Evolutionary conservation across 805 yeast species (phyloP), one percentile per base, ranked within the genome.

Genomic region (Candida piceae): DNA sequence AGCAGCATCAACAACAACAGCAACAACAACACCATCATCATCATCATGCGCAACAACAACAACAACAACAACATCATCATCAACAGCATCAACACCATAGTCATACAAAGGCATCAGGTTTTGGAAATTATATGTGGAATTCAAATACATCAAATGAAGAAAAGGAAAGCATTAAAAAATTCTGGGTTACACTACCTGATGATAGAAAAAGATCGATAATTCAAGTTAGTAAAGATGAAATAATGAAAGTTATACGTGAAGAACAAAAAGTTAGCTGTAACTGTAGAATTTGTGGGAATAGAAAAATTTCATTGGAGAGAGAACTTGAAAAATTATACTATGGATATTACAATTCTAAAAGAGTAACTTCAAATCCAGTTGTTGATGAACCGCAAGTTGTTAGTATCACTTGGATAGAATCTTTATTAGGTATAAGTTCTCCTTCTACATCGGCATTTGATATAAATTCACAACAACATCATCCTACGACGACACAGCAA

Each of bases 241-340:
- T 88, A 1, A 67, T 84, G 60, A 73, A 72, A 33, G 69, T 77
- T 29, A 74, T 86, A 57, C 74, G 72, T 42, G 77, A 71, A 41
- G 78, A 77, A 51, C 80, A 76, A 51, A 67, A 69, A 44, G 62
- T 66, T 18, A 57, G 59, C 19, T 88, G 96, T 56, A 70, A 76
- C 40, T 89, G 96, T 55, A 64, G 78, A 4, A 77, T 77, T 15
- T 89, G 96, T 62, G 90, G 89, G 2, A 72, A 84, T 31, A 80
- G 83, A 47, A 77, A 80, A 50, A 60, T 66, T 34, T 76, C 85
- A 12, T 73, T 86, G 44, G 93, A 84, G 52, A 78, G 76, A 47
- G 95, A 85, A 55, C 69, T 88, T 50, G 87, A 80, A 49, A 74
- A 73, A 38, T 72, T 85, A 6, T 86, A 84, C 53, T 81, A 81